Percentiles rank a stretch among this genome's conserved stretches.
Conservation (phyloP, 148 eudicot genomes). For the Selenicereus undatus region DNA sequence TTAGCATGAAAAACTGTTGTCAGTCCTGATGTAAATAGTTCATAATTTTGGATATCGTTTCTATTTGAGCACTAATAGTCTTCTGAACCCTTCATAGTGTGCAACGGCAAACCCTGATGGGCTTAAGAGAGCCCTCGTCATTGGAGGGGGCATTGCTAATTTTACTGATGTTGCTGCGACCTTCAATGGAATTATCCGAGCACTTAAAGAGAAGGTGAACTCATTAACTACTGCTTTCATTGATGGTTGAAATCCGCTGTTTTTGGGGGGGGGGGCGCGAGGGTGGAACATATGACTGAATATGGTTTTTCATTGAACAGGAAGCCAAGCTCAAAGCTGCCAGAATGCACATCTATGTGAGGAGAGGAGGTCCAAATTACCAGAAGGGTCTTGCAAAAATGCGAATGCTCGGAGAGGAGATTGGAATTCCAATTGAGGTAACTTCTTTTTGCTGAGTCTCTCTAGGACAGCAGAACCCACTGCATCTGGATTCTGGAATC, state of each 20-base stretch:
- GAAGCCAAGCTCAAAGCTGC: conserved; percentile 92
- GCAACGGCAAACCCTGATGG: conserved; percentile 97
- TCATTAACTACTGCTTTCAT: background rate
- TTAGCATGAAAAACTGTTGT: background rate
- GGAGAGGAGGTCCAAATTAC: conserved; percentile 99
- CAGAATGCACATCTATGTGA: conserved; percentile 80
- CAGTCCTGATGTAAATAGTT: background rate
- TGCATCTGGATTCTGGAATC: background rate
- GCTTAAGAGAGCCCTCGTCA: conserved; percentile 77
- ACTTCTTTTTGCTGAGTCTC: background rate
- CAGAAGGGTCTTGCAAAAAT: conserved; percentile 93
- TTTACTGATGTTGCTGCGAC: conserved; percentile 98
- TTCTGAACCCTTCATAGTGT: conserved; percentile 47
- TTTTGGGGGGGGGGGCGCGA: background rate
- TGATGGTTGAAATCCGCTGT: background rate
- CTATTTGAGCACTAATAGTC: conserved; percentile 4
- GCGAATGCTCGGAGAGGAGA: conserved; percentile 84
- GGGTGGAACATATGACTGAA: background rate
- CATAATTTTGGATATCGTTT: background rate
- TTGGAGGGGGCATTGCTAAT: conserved; percentile 98
- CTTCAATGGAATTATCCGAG: conserved; percentile 58
- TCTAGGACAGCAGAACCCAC: background rate
- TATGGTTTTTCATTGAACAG: conserved; percentile 18
- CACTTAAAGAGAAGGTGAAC: conserved; percentile 46
- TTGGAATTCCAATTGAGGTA: conserved; percentile 98